Percentiles rank a stretch among this genome's conserved stretches.
These are phyloP conservation scores for Aethionema arabicum DNA, from an alignment of 345 rosid genomes.

Conservation along the genomic window DNA sequence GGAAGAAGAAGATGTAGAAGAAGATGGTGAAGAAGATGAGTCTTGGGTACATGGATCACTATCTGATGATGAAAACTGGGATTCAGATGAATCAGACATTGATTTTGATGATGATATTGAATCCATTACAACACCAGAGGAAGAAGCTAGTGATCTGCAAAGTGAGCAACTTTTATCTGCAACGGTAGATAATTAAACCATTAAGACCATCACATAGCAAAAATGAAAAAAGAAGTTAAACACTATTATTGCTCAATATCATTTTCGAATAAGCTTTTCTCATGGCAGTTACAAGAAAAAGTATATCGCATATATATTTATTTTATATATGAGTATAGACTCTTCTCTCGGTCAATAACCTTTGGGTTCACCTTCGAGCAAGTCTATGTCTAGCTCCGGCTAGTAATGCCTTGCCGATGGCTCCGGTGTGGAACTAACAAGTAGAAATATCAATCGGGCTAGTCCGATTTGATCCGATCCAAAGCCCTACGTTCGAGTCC, in stretches of 20 bases:
- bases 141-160: slow-evolving; percentile 16
- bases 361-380: slow-evolving; percentile 66
- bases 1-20: slow-evolving; percentile 54
- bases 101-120: slow-evolving; percentile 21
- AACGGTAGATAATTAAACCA: slow-evolving; percentile 8
- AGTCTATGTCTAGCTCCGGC: slow-evolving; percentile 84
- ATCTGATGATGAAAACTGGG: slow-evolving; percentile 37
- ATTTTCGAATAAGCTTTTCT: slow-evolving; percentile 26
- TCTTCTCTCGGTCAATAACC: slow-evolving; percentile 25
- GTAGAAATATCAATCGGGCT: no score
- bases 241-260: slow-evolving; percentile 26
- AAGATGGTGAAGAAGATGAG: slow-evolving; percentile 31
- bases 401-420: slow-evolving; percentile 67
- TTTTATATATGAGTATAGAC: neutral
- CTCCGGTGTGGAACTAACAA: slow-evolving; percentile 65
- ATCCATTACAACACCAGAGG: slow-evolving; percentile 19
- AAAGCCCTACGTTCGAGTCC: no score
- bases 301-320: slow-evolving; percentile 20
- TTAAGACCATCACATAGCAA: slow-evolving; percentile 19
- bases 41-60: slow-evolving; percentile 18
- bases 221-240: neutral
- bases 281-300: slow-evolving; percentile 20
- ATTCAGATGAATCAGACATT: slow-evolving; percentile 25
- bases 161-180: slow-evolving; percentile 14
- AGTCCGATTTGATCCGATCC: no score